Evolutionary conservation across 164 flowering plant species (phyloP), one percentile per base, ranked within the genome.

Genomic region (Stephania yunnanensis): DNA sequence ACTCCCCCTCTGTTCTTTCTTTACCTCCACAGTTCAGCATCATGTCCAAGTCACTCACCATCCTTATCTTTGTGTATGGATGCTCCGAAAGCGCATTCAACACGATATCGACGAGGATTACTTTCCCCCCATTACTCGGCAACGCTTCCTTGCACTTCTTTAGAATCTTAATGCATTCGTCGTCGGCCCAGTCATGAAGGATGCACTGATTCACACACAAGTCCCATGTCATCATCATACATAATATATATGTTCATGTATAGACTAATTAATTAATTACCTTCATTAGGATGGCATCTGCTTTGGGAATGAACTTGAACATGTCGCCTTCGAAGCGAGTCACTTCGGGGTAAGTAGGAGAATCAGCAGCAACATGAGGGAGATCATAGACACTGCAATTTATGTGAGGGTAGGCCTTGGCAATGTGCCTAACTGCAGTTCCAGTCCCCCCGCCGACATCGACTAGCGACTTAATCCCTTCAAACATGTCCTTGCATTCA

Each of bases 181-280:
- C 82, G 25, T 86, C 83, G 11, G 61, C 81, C 86, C 87, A 86
- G 42, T 85, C 82, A 52, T 85, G 89, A 61, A 87, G 74, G 2
- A 87, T 81, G 76, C 82, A 84, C 87, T 87, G 74, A 31, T 2
- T 36, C 42, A 36, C 42, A 36, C 42, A 36, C 36, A 5, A 58
- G 17, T 58, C 61, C 61, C 61, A 55, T 55, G 8, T 48, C 6
- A 12, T 48, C 53, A 48, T 48, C 8, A 0, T 8, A 48, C 53
- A 6, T 48, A 48, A 48, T 8, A 48, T 48, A 8, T 25, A 25
- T 25, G 25, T 25, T 25, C 13, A 71, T 6, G 61, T 58, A 36
- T 53, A 50, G 13, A 58, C 42, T 36, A 36, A 25, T 25, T 25
- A 25, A 72, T 72, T 55, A 69, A n/a, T 69, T 75, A 79, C 81